phyloP scores from a whole-genome alignment of 1,284 basidiomycete species.

The Mycocalia duriaeana region DNA sequence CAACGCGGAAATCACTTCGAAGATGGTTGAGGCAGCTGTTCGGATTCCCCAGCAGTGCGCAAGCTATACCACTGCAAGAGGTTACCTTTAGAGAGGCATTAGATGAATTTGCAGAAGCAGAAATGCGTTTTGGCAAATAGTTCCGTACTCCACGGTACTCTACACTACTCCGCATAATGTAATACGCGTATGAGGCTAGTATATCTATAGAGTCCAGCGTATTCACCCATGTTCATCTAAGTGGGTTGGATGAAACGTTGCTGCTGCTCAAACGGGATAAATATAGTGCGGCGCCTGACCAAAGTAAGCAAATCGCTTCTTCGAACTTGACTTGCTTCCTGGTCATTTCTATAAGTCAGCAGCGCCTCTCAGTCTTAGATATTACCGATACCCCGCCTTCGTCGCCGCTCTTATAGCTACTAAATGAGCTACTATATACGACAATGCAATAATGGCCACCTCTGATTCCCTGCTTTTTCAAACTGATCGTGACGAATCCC shows the following conservation, averaged over 20 bases:
- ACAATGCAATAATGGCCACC: too few species aligned
- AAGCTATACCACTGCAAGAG: slow-evolving; percentile 37
- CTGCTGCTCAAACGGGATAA: not conserved
- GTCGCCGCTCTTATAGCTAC: too few species aligned
- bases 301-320: not conserved
- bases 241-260: not conserved
- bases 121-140: slow-evolving; percentile 73
- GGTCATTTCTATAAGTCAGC: too few species aligned
- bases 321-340: too few species aligned
- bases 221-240: not conserved
- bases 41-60: slow-evolving; percentile 7
- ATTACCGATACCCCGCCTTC: too few species aligned
- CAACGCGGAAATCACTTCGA: slow-evolving; percentile 3
- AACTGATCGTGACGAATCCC: too few species aligned
- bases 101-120: slow-evolving; percentile 63
- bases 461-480: too few species aligned
- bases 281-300: not conserved
- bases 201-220: too few species aligned
- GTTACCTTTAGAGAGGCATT: slow-evolving; percentile 57
- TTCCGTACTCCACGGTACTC: slow-evolving; percentile 1
- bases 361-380: too few species aligned
- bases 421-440: too few species aligned
- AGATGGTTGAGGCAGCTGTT: slow-evolving; percentile 7
- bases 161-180: not conserved
- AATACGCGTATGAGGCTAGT: too few species aligned